Conservation (phyloP, 2,329 filamentous ascomycete species). For the Pseudopithomyces maydicus region DNA sequence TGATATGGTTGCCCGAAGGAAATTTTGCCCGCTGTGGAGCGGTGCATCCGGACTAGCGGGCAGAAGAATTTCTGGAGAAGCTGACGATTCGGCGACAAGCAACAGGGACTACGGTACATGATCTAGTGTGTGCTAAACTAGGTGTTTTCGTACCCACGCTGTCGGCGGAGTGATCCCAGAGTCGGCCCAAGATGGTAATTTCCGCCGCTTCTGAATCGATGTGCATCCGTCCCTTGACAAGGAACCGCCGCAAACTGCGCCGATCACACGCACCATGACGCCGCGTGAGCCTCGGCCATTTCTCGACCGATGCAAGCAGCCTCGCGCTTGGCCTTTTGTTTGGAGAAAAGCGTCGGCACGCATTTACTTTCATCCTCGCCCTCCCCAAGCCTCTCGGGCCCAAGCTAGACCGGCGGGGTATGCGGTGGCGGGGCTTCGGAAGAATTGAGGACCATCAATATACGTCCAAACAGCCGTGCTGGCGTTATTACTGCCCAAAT, state of each 20-base stretch:
- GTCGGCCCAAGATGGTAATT: conserved; percentile 28
- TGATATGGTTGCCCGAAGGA: conserved; percentile 21
- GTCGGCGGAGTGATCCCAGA: conserved; percentile 7
- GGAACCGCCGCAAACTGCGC: conserved; percentile 5
- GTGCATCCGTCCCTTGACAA: not conserved
- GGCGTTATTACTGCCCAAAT: conserved; percentile 5
- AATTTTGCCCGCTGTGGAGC: conserved; percentile 31
- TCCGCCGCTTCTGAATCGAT: conserved; percentile 25
- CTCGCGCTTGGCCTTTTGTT: not conserved
- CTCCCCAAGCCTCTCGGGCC: conserved; percentile 16
- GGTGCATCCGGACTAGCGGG: conserved; percentile 12
- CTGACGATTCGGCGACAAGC: conserved; percentile 29
- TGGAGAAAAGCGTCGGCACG: conserved; percentile 8
- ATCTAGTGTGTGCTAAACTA: conserved; percentile 15
- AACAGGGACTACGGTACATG: not conserved
- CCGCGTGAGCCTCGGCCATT: conserved; percentile 4
- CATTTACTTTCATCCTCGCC: not conserved
- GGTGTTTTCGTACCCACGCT: conserved; percentile 18
- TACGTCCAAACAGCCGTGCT: conserved; percentile 23
- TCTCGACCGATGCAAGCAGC: not conserved
- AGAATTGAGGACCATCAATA: conserved; percentile 42
- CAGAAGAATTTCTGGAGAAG: conserved; percentile 24
- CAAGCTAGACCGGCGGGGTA: conserved; percentile 32
- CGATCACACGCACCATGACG: conserved; percentile 14
- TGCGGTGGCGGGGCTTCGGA: conserved; percentile 32